Evolutionary conservation across 2,329 filamentous ascomycete species (phyloP).

Genomic region (Cyanodermella asteris): DNA sequence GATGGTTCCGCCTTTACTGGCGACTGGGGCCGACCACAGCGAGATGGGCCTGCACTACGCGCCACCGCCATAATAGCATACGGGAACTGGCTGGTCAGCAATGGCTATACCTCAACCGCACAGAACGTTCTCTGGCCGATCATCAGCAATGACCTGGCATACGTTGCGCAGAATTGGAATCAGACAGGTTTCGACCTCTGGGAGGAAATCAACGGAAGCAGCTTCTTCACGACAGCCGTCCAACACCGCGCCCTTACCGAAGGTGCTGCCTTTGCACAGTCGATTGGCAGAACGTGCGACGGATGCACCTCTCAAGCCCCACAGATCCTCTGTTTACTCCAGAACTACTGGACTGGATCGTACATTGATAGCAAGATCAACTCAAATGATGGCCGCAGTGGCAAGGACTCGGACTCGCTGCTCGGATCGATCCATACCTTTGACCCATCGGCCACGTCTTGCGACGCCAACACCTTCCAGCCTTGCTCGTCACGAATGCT

Average conservation of each 20-base stretch:
- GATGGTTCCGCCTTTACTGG: slow-evolving; percentile 39
- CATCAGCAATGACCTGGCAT: slow-evolving; percentile 52
- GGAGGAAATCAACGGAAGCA: slow-evolving; percentile 59
- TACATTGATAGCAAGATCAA: slow-evolving; percentile 42
- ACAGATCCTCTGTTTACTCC: slow-evolving; percentile 31
- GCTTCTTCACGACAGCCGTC: slow-evolving; percentile 55
- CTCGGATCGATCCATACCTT: slow-evolving; percentile 42
- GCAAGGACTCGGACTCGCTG: slow-evolving; percentile 35
- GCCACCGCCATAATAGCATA: slow-evolving; percentile 54
- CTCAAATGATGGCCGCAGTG: slow-evolving; percentile 24
- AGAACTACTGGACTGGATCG: slow-evolving; percentile 41
- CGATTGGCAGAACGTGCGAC: slow-evolving; percentile 36
- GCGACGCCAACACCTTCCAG: slow-evolving; percentile 51
- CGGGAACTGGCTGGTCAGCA: slow-evolving; percentile 46
- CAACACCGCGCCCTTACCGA: slow-evolving; percentile 40
- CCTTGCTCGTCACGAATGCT: slow-evolving; percentile 48
- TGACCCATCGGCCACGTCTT: slow-evolving; percentile 36
- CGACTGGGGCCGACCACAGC: slow-evolving; percentile 56
- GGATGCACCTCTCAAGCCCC: slow-evolving; percentile 40
- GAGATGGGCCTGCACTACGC: slow-evolving; percentile 57
- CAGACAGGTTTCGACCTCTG: slow-evolving; percentile 48
- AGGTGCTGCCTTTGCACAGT: slow-evolving; percentile 42
- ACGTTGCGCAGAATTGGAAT: slow-evolving; percentile 47
- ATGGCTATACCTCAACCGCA: slow-evolving; percentile 33
- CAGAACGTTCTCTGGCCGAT: slow-evolving; percentile 45